These are phyloP conservation scores for Phialocephala sp. DNA, from an alignment of 2,329 filamentous ascomycete genomes.

Conservation along the genomic window DNA sequence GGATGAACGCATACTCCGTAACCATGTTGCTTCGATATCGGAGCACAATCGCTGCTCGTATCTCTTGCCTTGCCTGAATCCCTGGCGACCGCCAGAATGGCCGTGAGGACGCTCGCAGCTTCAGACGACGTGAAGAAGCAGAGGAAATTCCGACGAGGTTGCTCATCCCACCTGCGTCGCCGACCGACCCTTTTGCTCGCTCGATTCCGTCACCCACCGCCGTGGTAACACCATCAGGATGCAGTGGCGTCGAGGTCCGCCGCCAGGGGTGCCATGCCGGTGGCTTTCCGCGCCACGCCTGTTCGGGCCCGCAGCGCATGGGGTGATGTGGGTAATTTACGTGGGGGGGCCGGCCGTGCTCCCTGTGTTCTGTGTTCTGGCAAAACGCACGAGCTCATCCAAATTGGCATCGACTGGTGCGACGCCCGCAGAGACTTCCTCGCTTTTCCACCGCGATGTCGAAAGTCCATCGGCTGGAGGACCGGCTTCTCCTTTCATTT, in stretches of 20 bases:
- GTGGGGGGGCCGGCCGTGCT: neutral
- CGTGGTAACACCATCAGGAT: constrained; percentile 17
- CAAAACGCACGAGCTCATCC: neutral
- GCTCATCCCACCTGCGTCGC: neutral
- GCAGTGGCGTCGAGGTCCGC: constrained; percentile 18
- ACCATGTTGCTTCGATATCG: constrained; percentile 9
- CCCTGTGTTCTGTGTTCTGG: too few species aligned
- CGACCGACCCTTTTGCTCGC: neutral
- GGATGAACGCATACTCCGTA: constrained; percentile 11
- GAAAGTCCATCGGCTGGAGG: neutral
- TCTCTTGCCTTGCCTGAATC: neutral
- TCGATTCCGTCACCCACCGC: constrained; percentile 16
- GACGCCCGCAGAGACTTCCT: too few species aligned
- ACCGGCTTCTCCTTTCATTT: neutral
- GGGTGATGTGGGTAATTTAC: neutral
- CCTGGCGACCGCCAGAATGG: neutral
- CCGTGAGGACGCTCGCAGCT: neutral
- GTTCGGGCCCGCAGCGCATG: neutral
- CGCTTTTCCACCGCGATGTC: too few species aligned
- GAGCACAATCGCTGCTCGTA: neutral
- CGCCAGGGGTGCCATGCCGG: constrained; percentile 13
- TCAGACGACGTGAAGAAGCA: neutral
- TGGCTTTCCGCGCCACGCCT: constrained; percentile 18
- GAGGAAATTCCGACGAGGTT: constrained; percentile 1
- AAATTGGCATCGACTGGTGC: neutral